phyloP scores from a whole-genome alignment of 2,329 filamentous ascomycete genomes.

The Microthyrium microscopicum region DNA sequence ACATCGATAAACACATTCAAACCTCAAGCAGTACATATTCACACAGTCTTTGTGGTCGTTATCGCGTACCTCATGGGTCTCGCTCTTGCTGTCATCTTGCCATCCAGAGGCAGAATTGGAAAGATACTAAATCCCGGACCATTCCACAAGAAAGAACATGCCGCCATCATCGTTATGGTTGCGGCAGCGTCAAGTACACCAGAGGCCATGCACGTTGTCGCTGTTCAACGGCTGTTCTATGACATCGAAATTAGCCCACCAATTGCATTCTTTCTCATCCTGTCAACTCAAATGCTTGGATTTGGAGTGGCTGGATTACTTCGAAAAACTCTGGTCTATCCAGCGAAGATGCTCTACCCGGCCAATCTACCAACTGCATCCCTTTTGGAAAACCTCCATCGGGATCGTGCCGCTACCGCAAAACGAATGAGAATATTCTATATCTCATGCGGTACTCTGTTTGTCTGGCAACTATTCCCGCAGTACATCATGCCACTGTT shows the following conservation, averaged over 20 bases:
- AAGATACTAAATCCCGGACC: constrained; percentile 23
- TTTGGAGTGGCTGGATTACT: constrained; percentile 10
- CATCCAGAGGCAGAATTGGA: constrained; percentile 18
- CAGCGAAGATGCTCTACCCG: constrained; percentile 9
- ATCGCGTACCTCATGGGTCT: constrained; percentile 29
- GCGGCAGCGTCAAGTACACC: constrained; percentile 7
- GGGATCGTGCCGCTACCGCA: constrained; percentile 7
- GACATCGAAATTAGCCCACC: constrained; percentile 1
- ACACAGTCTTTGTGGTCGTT: constrained; percentile 28
- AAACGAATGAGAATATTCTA: constrained; percentile 15
- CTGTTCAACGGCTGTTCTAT: constrained; percentile 9
- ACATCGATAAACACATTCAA: constrained; percentile 32
- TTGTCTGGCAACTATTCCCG: constrained; percentile 9
- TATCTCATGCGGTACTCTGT: constrained; percentile 12
- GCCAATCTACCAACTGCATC: constrained; percentile 8
- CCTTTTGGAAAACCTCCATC: constrained; percentile 9
- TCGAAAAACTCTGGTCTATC: constrained; percentile 10
- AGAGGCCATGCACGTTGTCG: constrained; percentile 8
- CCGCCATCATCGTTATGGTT: constrained; percentile 11
- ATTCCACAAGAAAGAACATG: constrained; percentile 21
- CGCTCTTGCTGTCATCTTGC: constrained; percentile 21
- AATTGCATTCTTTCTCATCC: constrained; percentile 7
- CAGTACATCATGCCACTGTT: constrained; percentile 9
- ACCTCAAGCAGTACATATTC: constrained; percentile 28
- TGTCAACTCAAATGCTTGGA: constrained; percentile 10